Conservation (phyloP, 257 asterid genomes). For the Penstemon eatonii region DNA sequence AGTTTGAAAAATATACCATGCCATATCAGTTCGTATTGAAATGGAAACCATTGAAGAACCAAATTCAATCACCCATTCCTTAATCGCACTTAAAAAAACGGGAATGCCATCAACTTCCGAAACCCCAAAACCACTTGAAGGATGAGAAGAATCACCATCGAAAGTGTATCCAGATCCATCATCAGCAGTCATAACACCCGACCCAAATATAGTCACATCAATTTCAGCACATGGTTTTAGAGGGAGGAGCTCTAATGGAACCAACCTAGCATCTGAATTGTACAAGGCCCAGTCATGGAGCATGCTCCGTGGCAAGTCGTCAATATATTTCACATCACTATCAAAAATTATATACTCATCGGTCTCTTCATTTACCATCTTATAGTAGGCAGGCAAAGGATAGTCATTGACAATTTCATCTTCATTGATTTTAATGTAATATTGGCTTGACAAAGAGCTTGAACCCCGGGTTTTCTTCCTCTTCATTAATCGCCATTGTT, state of each 20-base stretch:
- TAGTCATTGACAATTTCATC: conserved; percentile 96
- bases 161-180: conserved; percentile 87
- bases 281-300: conserved; percentile 92
- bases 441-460: conserved; percentile 53
- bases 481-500: conserved; percentile 76
- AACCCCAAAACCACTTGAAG: conserved; percentile 54
- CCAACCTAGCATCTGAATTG: conserved; percentile 88
- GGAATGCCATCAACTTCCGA: conserved; percentile 76
- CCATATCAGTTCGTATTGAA: conserved; percentile 86
- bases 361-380: conserved; percentile 62
- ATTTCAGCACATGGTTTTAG: conserved; percentile 87
- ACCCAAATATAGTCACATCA: conserved; percentile 86
- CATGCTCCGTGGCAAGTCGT: conserved; percentile 76
- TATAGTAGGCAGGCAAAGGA: conserved; percentile 91
- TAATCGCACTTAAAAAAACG: conserved; percentile 76
- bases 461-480: conserved; percentile 59
- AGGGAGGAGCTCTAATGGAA: conserved; percentile 90
- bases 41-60: conserved; percentile 82
- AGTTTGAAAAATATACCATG: conserved; percentile 57
- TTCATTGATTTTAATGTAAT: conserved; percentile 87
- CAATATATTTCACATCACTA: conserved; percentile 54
- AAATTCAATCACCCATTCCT: conserved; percentile 95
- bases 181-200: conserved; percentile 79
- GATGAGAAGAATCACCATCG: conserved; percentile 60
- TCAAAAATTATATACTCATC: conserved; percentile 90